Evolutionary conservation across 2,329 filamentous ascomycete species (phyloP), one percentile per base, ranked within the genome.

Genomic region (Sporothrix dimorphospora): DNA sequence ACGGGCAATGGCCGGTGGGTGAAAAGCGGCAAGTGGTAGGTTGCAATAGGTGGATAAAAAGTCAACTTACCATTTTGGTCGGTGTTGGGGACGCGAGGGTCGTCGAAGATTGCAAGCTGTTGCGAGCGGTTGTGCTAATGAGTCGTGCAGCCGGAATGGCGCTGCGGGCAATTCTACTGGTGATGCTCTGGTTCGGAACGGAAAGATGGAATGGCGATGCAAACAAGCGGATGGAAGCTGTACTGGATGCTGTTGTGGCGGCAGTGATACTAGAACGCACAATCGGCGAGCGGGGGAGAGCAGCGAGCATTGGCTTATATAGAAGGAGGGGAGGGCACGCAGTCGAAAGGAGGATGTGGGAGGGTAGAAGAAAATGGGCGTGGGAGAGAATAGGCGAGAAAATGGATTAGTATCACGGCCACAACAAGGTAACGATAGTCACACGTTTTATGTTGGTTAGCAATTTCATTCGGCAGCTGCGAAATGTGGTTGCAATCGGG

Each of bases 261-360:
- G 34, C 42, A 38, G 45, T 21, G 19, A 59, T 55, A 69, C 51
- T n/a, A 42, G 67, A 72, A 55, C 70, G 73, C 53, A 55, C 72
- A 47, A 49, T 63, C n/a, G 67, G 66, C 61, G 72, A 68, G 67
- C 72, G 73, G 49, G 53, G n/a, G 34, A 72, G 59, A 42, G 67
- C 42, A 57, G 47, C 42, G 21, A 68, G 69, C 73, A 74, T 74
- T 71, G 71, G 66, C 3, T 59, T 66, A 66, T 67, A 67, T 57
- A 71, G 49, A 57, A 45, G 16, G 30, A 5, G 21, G 21, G 57
- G 24, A 51, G 71, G 57, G 45, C 57, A 12, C 11, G 24, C 8
- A 59, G 49, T 16, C 6, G 19, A 19, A 49, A 49, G 40, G 12
- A 2, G n/a, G 30, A 42, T 4, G 45, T 12, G n/a, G 16, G 30